These are phyloP conservation scores for Polygonum maritimum DNA, from an alignment of 148 eudicot genomes.

Conservation along the genomic window DNA sequence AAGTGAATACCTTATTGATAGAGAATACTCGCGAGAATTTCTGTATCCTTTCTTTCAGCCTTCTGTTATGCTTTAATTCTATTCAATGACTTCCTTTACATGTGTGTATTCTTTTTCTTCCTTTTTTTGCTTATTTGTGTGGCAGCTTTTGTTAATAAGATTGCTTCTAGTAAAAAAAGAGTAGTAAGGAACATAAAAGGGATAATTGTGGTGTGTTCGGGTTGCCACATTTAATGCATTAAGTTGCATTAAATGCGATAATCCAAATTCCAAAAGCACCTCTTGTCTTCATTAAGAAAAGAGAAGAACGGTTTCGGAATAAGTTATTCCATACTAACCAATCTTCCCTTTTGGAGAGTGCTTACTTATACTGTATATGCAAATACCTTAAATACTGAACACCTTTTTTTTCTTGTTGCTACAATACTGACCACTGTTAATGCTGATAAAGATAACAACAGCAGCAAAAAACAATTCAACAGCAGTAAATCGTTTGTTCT, in stretches of 20 bases:
- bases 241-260: too few relatives aligned
- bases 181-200: too few relatives aligned
- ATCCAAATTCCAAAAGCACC: too few relatives aligned
- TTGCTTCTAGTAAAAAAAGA: background rate
- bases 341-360: background rate
- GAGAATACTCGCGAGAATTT: background rate
- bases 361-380: background rate
- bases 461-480: background rate
- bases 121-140: background rate
- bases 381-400: background rate
- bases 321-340: background rate
- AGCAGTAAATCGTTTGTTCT: conserved; percentile 3
- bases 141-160: background rate
- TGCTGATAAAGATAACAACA: background rate
- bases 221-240: too few relatives aligned
- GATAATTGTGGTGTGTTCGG: too few relatives aligned
- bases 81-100: background rate
- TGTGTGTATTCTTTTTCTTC: background rate
- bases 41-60: background rate
- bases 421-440: background rate
- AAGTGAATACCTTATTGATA: background rate
- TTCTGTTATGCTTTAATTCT: background rate
- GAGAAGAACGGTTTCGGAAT: background rate
- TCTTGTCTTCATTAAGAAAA: background rate
- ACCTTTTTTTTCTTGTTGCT: background rate